Percentiles rank a stretch among this genome's conserved stretches.
phyloP scores from a whole-genome alignment of 139 green algal species.

The Chlamydomonas sphaeroides region DNA sequence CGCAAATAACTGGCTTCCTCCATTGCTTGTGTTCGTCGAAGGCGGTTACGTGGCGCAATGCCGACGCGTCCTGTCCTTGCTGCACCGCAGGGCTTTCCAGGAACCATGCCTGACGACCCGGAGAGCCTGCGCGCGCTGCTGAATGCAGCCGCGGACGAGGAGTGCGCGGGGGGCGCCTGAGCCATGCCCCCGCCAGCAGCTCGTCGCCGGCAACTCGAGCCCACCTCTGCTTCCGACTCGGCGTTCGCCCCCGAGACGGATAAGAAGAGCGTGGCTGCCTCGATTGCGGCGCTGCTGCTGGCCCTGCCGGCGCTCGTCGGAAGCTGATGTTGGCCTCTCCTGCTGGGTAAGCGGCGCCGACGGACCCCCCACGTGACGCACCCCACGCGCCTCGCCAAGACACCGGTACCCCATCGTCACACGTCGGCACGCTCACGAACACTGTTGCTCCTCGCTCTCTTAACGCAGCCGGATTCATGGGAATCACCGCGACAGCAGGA shows the following conservation, averaged over 20 bases:
- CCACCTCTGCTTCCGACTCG: too few species aligned
- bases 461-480: constrained; percentile 51
- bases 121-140: not conserved
- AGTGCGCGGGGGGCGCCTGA: constrained; percentile 22
- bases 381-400: not conserved
- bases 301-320: constrained; percentile 69
- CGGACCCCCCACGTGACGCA: not conserved
- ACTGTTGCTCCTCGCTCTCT: not conserved
- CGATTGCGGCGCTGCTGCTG: constrained; percentile 58
- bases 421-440: not conserved
- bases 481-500: constrained; percentile 71
- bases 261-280: constrained; percentile 35
- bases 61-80: not conserved
- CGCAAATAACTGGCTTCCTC: too few species aligned
- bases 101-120: not conserved
- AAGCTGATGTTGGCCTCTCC: constrained; percentile 78
- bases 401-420: not conserved
- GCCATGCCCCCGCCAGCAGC: constrained; percentile 34
- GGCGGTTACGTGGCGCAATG: too few species aligned
- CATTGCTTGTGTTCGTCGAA: too few species aligned
- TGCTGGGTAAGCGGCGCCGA: constrained; percentile 48
- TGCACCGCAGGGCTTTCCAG: not conserved
- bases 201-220: constrained; percentile 2
- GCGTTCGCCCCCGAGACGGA: too few species aligned
- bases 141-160: not conserved